Percentiles rank a stretch among this genome's conserved stretches.
Conservation (phyloP, 345 rosid genomes). For the Durio zibethinus region DNA sequence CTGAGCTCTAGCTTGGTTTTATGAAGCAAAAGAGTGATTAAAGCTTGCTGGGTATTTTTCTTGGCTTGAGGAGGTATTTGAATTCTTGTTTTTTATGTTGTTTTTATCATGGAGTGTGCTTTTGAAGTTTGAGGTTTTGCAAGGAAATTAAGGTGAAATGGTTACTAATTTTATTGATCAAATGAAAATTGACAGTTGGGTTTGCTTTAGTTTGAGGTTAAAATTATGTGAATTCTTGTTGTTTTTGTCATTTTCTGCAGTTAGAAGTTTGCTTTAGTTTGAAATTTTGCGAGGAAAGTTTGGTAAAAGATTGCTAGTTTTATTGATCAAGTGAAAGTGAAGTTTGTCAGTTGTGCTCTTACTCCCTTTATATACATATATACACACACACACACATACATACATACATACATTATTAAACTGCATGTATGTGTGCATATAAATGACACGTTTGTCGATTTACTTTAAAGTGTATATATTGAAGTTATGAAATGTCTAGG, state of each 20-base stretch:
- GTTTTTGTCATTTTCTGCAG: not conserved
- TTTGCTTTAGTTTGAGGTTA: not conserved
- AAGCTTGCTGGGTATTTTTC: not conserved
- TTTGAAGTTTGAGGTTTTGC: not conserved
- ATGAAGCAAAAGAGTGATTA: not conserved
- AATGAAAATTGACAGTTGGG: not conserved
- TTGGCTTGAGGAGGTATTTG: not conserved
- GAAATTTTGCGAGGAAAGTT: not conserved
- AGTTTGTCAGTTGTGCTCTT: not conserved
- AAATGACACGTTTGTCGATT: not conserved
- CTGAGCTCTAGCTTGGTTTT: not conserved
- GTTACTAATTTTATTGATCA: not conserved
- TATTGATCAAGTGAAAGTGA: not conserved
- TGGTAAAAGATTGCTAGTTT: not conserved
- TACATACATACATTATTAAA: too few species aligned
- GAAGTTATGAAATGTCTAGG: not conserved
- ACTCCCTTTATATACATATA: not conserved
- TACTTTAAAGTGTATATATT: constrained; percentile 1
- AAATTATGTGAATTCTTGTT: not conserved
- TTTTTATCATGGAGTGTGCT: not conserved
- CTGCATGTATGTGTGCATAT: not conserved
- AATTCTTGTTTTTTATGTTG: not conserved
- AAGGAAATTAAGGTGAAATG: not conserved
- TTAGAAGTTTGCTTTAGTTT: not conserved
- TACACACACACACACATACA: too few species aligned